Conservation (phyloP, 345 rosid species). For the Camelina neglecta region DNA sequence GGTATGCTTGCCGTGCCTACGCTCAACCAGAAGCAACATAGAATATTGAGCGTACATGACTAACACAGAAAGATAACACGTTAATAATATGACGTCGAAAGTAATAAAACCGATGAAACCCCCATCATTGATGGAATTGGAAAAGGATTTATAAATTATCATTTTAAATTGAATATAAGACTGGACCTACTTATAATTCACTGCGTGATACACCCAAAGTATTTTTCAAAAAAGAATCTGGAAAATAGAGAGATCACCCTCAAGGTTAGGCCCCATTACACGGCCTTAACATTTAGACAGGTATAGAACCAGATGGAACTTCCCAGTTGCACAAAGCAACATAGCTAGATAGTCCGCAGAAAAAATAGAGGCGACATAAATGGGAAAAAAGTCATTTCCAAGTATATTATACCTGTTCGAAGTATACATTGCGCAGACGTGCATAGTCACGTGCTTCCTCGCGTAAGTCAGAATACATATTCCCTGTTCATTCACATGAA, state of each 20-base stretch:
- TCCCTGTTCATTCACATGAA: constrained; percentile 68
- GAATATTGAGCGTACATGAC: background rate
- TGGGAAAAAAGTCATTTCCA: constrained; percentile 8
- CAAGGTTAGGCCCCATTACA: constrained; percentile 15
- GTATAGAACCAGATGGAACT: background rate
- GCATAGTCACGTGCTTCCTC: constrained; percentile 97
- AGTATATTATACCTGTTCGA: constrained; percentile 75
- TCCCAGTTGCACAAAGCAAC: constrained; percentile 8
- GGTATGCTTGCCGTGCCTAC: constrained; percentile 90
- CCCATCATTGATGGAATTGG: background rate
- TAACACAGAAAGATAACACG: constrained; percentile 10
- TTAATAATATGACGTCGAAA: background rate
- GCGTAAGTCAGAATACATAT: constrained; percentile 82
- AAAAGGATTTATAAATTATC: constrained; percentile 1
- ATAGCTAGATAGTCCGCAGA: constrained; percentile 3
- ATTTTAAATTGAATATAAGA: constrained; percentile 5
- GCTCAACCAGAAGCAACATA: constrained; percentile 34
- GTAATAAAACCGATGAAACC: background rate
- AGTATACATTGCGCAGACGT: constrained; percentile 81
- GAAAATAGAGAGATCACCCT: constrained; percentile 20
- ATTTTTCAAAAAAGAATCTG: background rate
- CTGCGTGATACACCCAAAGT: background rate
- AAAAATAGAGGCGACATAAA: constrained; percentile 11
- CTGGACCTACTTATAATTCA: background rate
- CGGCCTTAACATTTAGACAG: background rate